phyloP scores from a whole-genome alignment of 164 flowering plant genomes.

The Umbellularia californica region DNA sequence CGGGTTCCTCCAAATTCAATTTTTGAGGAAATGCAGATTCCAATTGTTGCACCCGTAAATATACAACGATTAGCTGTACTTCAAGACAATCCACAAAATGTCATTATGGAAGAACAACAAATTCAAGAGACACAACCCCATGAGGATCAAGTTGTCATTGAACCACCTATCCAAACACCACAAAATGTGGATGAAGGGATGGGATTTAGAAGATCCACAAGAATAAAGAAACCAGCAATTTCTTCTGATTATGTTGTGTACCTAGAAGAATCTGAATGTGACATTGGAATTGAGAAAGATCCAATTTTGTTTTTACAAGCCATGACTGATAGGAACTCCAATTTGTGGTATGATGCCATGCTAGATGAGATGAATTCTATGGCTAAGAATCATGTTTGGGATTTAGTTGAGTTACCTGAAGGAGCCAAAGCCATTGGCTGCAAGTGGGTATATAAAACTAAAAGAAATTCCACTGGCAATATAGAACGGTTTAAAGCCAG shows the following conservation, averaged over 20 bases:
- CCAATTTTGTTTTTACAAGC: background rate
- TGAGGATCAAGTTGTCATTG: background rate
- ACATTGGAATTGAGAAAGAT: background rate
- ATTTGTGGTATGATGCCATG: background rate
- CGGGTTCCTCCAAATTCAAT: no score
- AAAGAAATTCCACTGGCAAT: background rate
- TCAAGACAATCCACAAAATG: background rate
- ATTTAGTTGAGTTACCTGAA: background rate
- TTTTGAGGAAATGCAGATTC: background rate
- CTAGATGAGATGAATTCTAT: background rate
- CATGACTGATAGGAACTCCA: background rate
- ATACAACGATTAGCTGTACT: background rate
- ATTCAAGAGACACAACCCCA: background rate
- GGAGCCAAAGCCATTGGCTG: background rate
- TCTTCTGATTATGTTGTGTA: constrained; percentile 2
- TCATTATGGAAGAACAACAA: background rate
- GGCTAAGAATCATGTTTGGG: background rate
- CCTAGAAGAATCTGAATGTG: background rate
- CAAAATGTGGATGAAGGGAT: background rate
- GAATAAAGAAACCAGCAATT: background rate
- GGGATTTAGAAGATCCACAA: background rate
- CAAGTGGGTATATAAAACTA: constrained; percentile 5
- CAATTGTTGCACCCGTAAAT: background rate
- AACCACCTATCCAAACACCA: background rate
- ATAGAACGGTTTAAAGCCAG: background rate